phyloP scores from a whole-genome alignment of 306 rosid genomes.

The Medicago lupulina region DNA sequence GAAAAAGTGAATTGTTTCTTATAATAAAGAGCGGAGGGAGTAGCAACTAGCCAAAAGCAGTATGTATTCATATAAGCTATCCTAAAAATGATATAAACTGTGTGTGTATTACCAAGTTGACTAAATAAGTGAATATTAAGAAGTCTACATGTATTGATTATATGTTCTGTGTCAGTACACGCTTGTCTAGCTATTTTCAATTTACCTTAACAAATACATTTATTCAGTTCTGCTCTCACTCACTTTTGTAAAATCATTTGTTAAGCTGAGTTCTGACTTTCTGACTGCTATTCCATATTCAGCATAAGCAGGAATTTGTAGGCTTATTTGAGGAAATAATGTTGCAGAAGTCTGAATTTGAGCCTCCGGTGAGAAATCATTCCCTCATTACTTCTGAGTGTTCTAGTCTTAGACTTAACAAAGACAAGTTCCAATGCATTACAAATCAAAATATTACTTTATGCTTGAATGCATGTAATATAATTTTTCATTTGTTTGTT shows the following conservation, averaged over 20 bases:
- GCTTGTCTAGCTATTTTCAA: constrained; percentile 27
- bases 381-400: constrained; percentile 19
- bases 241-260: background rate
- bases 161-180: background rate
- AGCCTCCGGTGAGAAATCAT: constrained; percentile 68
- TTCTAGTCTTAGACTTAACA: constrained; percentile 11
- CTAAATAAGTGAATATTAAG: background rate
- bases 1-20: too few relatives aligned
- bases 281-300: constrained; percentile 39
- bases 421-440: background rate
- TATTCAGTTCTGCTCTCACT: constrained; percentile 15
- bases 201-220: background rate
- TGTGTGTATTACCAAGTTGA: background rate
- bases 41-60: too few relatives aligned
- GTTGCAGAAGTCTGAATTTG: constrained; percentile 63
- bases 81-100: constrained; percentile 13
- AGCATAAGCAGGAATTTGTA: constrained; percentile 69
- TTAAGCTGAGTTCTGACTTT: constrained; percentile 17
- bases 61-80: constrained; percentile 5
- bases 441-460: background rate
- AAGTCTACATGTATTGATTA: background rate
- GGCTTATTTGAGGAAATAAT: constrained; percentile 61
- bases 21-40: too few relatives aligned
- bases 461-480: background rate
- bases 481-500: constrained; percentile 11